Evolutionary conservation across 148 eudicot species (phyloP), one percentile per base, ranked within the genome.

Genomic region (Arctostaphylos glauca): DNA sequence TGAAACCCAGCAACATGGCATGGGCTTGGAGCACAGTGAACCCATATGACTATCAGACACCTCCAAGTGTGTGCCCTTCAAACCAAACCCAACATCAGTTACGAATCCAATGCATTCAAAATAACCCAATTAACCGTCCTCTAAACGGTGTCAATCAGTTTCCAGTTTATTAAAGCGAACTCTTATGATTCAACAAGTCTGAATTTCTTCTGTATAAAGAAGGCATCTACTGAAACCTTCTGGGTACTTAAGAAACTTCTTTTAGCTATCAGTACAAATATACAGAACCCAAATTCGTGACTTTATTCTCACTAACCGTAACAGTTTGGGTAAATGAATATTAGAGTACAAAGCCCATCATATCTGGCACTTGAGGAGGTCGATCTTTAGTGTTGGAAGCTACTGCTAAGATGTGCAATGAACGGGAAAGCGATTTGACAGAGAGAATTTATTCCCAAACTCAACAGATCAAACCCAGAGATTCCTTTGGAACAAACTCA

Each of bases 21-120:
- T 80, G 74, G 91, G 89, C 83, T 89, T 92, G 56, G 95, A 91
- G 83, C 89, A 89, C 75, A 84, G 90, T 54, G 89, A 86, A 83
- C 95, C 95, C 95, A 92, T 87, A 58, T 85, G 50, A 59, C 38
- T 84, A 74, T 44, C 46, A 76, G n/a, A 59, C 9, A 56, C 21
- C 75, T 62, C 41, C 56, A 49, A 62, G 16, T 41, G 49, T 13
- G 60, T 19, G 46, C 48, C 80, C 59, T 60, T 50, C 72, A 6
- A 78, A 83, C 47, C 47, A 77, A 77, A 25, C 5, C 44, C 43
- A 12, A 31, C 31, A 25, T 12, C 44, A 66, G 31, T 43, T 12
- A 1, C 25, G 15, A 64, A 25, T 48, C 52, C 58, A 52, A 38
- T 44, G 10, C 25, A 52, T 15, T 66, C 52, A 76, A 64, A 66